Base-by-base conservation (phyloP, 192 early-diverging fungal genomes). In the Backusella australiensis region DNA sequence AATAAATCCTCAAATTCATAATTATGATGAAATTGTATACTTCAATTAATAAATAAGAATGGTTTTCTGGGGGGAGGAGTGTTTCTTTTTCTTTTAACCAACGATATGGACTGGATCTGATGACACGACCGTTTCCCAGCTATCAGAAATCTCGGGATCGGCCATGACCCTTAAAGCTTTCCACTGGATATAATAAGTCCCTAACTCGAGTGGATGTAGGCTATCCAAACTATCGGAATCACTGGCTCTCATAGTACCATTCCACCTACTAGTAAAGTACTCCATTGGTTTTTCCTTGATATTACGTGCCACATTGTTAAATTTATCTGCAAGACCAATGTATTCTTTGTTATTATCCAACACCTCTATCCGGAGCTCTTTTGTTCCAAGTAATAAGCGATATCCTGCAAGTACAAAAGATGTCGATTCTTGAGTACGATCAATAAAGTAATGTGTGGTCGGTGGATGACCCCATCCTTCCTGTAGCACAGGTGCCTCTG, bases 141-240 rank as follows among this genome's bases (percentile, higher is more conserved):
- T 72, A 39, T 46, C 63, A 23, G 34, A 19, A 9, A 34, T n/a
- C 8, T 73, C 17, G 3, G 78, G 78, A 71, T 83, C 69, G 21
- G 74, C 73, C 21, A 83, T 23, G 12, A 80, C 35, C 44, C 75
- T 79, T 1, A 83, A 69, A 29, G 78, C 82, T 41, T 66, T 73
- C 36, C 67, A 77, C 23, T 34, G 36, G 21, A 81, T 70, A 65
- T 75, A 71, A 39, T 81, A 81, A 4, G 65, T 65, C 0, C 80
- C 80, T 38, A 41, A 1, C 23, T 69, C 39, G 29, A 76, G 41
- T 35, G 52, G 34, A 34, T 67, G n/a, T 12, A 49, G 26, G 15
- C 41, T 17, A 14, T n/a, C 56, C 21, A 71, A 34, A 19, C 41
- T 36, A 14, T 71, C 67, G 1, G n/a, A 46, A 12, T 69, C 69